phyloP scores from a whole-genome alignment of 176 grass and related monocot species.

The Saccharum officinarum region DNA sequence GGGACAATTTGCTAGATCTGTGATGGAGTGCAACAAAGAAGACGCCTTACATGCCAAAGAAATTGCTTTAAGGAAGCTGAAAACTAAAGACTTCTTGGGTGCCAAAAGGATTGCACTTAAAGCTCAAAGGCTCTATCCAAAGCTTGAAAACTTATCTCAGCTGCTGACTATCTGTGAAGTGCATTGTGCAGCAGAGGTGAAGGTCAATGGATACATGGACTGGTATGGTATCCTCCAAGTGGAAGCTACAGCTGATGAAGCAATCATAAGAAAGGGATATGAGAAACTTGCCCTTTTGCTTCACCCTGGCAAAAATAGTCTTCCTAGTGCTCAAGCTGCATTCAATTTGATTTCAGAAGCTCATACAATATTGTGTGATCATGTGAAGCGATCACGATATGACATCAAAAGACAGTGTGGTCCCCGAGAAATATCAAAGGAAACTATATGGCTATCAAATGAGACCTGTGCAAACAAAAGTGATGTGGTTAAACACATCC shows the following conservation, averaged over 20 bases:
- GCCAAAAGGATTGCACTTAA: conserved; percentile 31
- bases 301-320: conserved; percentile 70
- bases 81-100: neutral
- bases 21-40: conserved; percentile 18
- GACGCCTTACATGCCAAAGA: neutral
- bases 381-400: conserved; percentile 43
- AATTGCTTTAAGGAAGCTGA: conserved; percentile 11
- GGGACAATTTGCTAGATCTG: neutral
- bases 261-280: conserved; percentile 55
- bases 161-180: conserved; percentile 65
- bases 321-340: conserved; percentile 62
- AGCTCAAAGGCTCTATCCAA: conserved; percentile 62
- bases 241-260: conserved; percentile 46
- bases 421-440: neutral
- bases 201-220: conserved; percentile 40
- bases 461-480: conserved; percentile 25
- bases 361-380: conserved; percentile 48
- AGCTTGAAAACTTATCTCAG: conserved; percentile 56
- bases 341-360: conserved; percentile 73
- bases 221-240: conserved; percentile 74
- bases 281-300: conserved; percentile 60
- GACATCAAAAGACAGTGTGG: conserved; percentile 35
- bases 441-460: neutral
- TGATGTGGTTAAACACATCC: conserved; percentile 20
- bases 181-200: conserved; percentile 48